Base-by-base conservation (phyloP, 176 grass and related monocot genomes). In the Ensete glaucum region DNA sequence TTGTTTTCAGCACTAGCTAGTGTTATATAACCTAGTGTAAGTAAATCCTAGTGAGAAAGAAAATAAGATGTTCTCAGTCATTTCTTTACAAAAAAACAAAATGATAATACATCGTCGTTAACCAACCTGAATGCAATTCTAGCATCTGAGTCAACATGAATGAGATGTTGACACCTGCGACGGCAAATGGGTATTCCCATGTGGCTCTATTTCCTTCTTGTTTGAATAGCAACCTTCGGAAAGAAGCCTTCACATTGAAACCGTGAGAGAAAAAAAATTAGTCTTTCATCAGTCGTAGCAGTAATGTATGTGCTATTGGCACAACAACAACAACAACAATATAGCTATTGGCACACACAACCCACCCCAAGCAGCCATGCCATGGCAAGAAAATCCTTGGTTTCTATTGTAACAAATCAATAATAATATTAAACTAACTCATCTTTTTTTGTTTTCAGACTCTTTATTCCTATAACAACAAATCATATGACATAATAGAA, bases 61-160 rank as follows among this genome's bases (percentile, higher is more conserved):
- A 34, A 34, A 43, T 43, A 6, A 43, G 34, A 43, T 43, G 5
- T 4, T 4, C 34, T 43, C 34, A 5, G 3, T 34, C 2, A 22
- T 73, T 73, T 73, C 67, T 55, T 34, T 11, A 23, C 22, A 23
- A 24, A 60, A 69, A 51, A 52, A 58, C 64, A 17, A 9, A 21
- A 1, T 4, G 3, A 50, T 60, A 7, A 51, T 20, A n/a, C 13
- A 34, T 8, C 1, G 29, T 73, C 74, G 16, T 3, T 67, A 11
- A 9, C 43, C 83, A 89, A 93, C 90, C 81, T 51, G 90, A 93
- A 69, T 88, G 90, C n/a, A 98, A 88, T 81, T 93, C 90, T 9
- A 98, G 81, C 94, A 98, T 98, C 84, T 98, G 94, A 85, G 89
- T 98, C 68, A 98, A 89, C 95, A 98, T 98, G 65, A 90, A 92